Conservation (phyloP, 768 basidiomycete genomes). For the Pleurotus tuoliensis region DNA sequence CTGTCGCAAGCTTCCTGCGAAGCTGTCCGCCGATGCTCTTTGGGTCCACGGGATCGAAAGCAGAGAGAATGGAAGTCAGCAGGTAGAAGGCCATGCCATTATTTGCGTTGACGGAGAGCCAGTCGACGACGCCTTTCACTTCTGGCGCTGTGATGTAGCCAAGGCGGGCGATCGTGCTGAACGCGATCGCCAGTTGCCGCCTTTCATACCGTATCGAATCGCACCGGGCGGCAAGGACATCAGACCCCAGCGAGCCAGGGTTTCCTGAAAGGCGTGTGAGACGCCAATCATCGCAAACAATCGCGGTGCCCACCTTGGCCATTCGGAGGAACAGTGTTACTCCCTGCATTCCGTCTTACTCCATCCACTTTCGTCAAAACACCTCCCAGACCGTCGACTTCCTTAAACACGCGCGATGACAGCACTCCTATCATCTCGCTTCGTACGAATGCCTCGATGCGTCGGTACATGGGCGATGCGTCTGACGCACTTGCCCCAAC, state of each 20-base stretch:
- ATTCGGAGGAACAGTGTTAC: conserved; percentile 54
- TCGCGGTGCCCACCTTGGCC: conserved; percentile 43
- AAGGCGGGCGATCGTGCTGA: conserved; percentile 59
- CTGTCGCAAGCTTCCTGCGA: conserved; percentile 46
- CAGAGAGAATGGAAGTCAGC: conserved; percentile 58
- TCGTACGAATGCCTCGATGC: conserved; percentile 52
- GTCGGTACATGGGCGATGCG: conserved; percentile 42
- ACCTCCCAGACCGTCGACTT: conserved; percentile 57
- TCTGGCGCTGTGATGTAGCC: conserved; percentile 60
- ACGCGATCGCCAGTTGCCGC: conserved; percentile 57
- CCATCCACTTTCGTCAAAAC: conserved; percentile 50
- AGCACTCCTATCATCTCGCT: conserved; percentile 54
- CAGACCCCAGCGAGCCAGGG: conserved; percentile 52
- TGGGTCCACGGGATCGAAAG: conserved; percentile 66
- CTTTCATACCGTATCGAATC: conserved; percentile 76
- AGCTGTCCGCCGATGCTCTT: conserved; percentile 36
- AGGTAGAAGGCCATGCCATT: conserved; percentile 69
- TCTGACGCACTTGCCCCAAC: background rate
- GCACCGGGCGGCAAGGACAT: conserved; percentile 63
- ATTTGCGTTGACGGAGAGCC: conserved; percentile 62
- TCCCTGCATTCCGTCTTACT: conserved; percentile 60
- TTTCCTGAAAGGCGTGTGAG: conserved; percentile 25
- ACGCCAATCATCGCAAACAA: background rate
- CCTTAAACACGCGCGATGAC: conserved; percentile 53
- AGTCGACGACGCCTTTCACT: conserved; percentile 61